These are phyloP conservation scores for Kokia cookei DNA, from an alignment of 441 rosid genomes.

Conservation along the genomic window DNA sequence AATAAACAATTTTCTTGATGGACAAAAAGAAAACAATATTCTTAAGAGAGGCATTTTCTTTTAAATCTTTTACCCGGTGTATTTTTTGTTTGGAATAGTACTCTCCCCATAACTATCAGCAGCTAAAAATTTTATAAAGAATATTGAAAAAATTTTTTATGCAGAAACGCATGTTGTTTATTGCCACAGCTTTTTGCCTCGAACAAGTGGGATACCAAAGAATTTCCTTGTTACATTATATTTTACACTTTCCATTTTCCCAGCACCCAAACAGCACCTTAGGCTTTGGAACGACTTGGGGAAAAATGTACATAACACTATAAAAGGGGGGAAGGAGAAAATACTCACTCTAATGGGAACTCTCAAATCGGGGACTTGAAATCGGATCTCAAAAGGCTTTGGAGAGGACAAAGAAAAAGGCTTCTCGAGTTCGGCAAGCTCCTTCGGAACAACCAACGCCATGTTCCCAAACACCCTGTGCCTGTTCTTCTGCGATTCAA, in stretches of 20 bases:
- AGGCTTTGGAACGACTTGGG: not conserved
- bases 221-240: too few relatives aligned
- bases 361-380: conserved; percentile 55
- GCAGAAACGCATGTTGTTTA: not conserved
- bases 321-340: not conserved
- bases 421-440: conserved; percentile 40
- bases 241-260: not conserved
- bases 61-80: not conserved
- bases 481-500: conserved; percentile 46
- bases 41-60: not conserved
- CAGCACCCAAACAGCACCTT: conserved; percentile 4
- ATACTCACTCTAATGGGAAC: conserved; percentile 39
- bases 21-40: not conserved
- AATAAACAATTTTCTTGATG: not conserved
- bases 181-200: not conserved
- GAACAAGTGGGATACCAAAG: not conserved
- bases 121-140: not conserved
- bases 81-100: not conserved
- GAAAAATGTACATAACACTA: not conserved
- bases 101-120: not conserved
- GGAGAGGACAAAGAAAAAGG: conserved; percentile 27
- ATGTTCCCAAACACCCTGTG: conserved; percentile 32
- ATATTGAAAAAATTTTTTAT: not conserved
- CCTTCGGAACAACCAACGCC: conserved; percentile 60
- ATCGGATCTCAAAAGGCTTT: conserved; percentile 42